Percentiles rank a stretch among this genome's conserved stretches.
phyloP scores from a whole-genome alignment of 2,329 filamentous ascomycete species.

The Colletotrichum sp. region DNA sequence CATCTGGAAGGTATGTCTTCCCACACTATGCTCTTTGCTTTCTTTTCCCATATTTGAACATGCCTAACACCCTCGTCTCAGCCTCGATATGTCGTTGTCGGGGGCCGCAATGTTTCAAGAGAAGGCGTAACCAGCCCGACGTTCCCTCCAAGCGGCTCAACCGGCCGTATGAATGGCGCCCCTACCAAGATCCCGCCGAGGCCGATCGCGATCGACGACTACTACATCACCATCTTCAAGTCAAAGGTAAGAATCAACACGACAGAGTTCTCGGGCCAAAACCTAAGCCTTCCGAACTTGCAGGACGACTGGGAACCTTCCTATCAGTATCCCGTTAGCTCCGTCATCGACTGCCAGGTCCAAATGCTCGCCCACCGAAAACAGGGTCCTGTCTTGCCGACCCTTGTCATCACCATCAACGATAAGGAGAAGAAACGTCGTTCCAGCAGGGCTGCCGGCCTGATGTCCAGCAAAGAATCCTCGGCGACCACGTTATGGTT shows the following conservation, averaged over 20 bases:
- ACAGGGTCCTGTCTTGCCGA: conserved; percentile 63
- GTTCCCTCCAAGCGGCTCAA: conserved; percentile 41
- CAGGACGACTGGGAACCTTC: conserved; percentile 60
- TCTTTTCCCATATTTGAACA: background rate
- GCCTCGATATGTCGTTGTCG: conserved; percentile 66
- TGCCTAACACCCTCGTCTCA: conserved; percentile 33
- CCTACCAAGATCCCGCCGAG: conserved; percentile 40
- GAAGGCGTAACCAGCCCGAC: conserved; percentile 38
- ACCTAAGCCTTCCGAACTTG: conserved; percentile 19
- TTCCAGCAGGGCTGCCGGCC: conserved; percentile 65
- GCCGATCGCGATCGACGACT: conserved; percentile 37
- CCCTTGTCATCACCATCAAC: conserved; percentile 61
- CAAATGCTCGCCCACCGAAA: conserved; percentile 67
- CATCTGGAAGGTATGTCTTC: conserved; percentile 54
- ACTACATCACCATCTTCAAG: conserved; percentile 61
- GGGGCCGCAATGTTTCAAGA: conserved; percentile 38
- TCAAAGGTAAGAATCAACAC: conserved; percentile 47
- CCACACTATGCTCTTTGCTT: background rate
- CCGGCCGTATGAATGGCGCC: conserved; percentile 39
- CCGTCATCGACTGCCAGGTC: conserved; percentile 62
- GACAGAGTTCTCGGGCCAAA: background rate
- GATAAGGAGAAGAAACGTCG: conserved; percentile 69
- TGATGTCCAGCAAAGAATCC: conserved; percentile 58
- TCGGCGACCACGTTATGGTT: conserved; percentile 60
- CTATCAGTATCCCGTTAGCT: conserved; percentile 57